Evolutionary conservation across 1,284 basidiomycete species (phyloP).

Genomic region (Ganoderma lingzhi): DNA sequence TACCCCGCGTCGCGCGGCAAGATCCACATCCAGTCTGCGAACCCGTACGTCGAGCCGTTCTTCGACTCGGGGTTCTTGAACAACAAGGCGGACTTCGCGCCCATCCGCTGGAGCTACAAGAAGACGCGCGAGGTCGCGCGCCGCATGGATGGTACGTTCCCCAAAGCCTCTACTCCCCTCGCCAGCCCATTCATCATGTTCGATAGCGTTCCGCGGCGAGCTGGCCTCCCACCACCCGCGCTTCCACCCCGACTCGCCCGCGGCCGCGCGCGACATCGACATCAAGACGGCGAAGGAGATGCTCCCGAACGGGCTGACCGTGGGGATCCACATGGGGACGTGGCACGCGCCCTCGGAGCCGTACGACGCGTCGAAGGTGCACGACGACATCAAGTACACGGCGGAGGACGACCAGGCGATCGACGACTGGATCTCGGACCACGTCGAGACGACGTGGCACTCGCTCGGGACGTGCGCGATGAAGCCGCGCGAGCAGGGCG

Average conservation of each 20-base stretch:
- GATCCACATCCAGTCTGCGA: constrained; percentile 69
- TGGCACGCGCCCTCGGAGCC: constrained; percentile 67
- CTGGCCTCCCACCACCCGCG: constrained; percentile 76
- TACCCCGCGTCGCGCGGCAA: constrained; percentile 74
- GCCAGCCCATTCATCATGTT: not conserved
- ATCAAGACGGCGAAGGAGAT: constrained; percentile 73
- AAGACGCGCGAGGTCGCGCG: constrained; percentile 76
- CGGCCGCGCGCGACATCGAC: constrained; percentile 67
- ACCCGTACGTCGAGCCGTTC: constrained; percentile 68
- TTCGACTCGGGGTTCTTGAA: constrained; percentile 82
- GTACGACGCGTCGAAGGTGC: constrained; percentile 64
- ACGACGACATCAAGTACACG: constrained; percentile 70
- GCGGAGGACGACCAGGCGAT: constrained; percentile 74
- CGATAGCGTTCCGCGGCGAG: constrained; percentile 70
- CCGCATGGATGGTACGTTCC: constrained; percentile 66
- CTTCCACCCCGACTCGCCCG: constrained; percentile 75
- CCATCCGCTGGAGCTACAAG: constrained; percentile 80
- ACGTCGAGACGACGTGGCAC: constrained; percentile 83
- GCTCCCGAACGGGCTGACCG: constrained; percentile 66
- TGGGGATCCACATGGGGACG: constrained; percentile 78
- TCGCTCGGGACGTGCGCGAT: constrained; percentile 69
- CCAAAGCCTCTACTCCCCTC: not conserved
- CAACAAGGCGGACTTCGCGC: constrained; percentile 79
- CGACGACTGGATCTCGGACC: constrained; percentile 72
- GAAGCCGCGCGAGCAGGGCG: constrained; percentile 81